Evolutionary conservation across 176 grass and related monocot species (phyloP).

Genomic region (maize (Zea mays)): Zm-B73-REFERENCE-NAM-5.0 NC_050100.1:212693501-212694000

Average conservation of each 20-base stretch:
- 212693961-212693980: constrained; percentile 40
- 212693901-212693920: constrained; percentile 53
- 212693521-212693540: background rate
- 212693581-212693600: background rate
- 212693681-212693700: constrained; percentile 55
- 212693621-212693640: constrained; percentile 42
- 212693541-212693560: background rate
- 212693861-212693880: constrained; percentile 31
- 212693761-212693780: constrained; percentile 56
- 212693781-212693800: constrained; percentile 19
- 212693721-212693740: constrained; percentile 46
- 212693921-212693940: constrained; percentile 57
- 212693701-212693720: constrained; percentile 54
- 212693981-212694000: constrained; percentile 35
- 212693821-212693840: constrained; percentile 60
- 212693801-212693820: background rate
- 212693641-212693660: constrained; percentile 46
- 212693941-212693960: constrained; percentile 63
- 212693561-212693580: constrained; percentile 2
- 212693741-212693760: constrained; percentile 51
- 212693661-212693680: constrained; percentile 48
- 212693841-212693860: constrained; percentile 47
- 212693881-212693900: constrained; percentile 34
- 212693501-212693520: background rate
- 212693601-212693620: background rate